Evolutionary conservation across 2,329 filamentous ascomycete species (phyloP), one percentile per base, ranked within the genome.

Genomic region (Colletotrichum sp.): DNA sequence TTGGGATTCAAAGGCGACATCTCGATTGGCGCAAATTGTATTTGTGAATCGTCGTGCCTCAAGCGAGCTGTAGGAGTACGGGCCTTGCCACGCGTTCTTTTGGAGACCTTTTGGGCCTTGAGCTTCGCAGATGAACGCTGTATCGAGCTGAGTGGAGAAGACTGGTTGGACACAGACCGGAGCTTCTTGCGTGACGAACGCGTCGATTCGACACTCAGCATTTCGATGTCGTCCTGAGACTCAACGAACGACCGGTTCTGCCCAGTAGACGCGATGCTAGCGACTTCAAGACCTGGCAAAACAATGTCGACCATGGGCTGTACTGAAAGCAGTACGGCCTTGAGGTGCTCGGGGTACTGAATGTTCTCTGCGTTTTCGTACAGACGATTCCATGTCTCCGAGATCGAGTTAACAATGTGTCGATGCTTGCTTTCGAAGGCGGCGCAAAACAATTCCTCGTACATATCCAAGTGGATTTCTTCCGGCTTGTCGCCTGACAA

Each of bases 41-140:
- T 90, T 80, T 98, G 95, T 1, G 95, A 98, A 83, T 98, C 91
- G 77, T 98, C 92, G 79, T 98, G 95, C 39, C 94, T 91, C 32
- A 93, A 87, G 75, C 90, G 91, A 21, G 89, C 87, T 63, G 89
- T 91, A 14, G 39, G 69, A 61, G 75, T 57, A 30, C 65, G 71
- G 16, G 36, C 7, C 57, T 61, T 70, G 9, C 32, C 61, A 28
- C 75, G 77, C 18, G 68, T 70, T 21, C 34, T 75, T 61, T 55
- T 75, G 10, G 82, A 81, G 6, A 80, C 80, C n/a, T 69, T 72
- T 30, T 82, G 77, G 75, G 73, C 65, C 8, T 74, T 79, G 4
- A 76, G 79, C 48, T 79, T 83, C 14, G 74, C 79, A 14, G 83
- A 64, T 12, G 82, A 81, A 5, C 83, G 78, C 57, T 84, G 85